phyloP scores from a whole-genome alignment of 108 stramenopile species.

The Fragilaria crotonensis region DNA sequence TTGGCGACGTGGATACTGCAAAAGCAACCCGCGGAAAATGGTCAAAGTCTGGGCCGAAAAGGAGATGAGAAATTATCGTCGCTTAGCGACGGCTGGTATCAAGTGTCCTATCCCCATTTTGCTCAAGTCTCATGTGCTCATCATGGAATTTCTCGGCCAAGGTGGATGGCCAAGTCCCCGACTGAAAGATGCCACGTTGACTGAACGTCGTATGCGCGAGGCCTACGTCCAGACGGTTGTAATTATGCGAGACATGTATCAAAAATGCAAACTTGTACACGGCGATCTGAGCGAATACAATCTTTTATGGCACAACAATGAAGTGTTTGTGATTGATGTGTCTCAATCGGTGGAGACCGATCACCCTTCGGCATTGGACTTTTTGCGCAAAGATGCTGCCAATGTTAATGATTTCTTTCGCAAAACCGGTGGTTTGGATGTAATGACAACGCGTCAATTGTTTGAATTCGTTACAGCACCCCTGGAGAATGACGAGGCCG shows the following conservation, averaged over 20 bases:
- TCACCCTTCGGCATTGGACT: constrained; percentile 94
- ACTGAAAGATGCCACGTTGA: constrained; percentile 82
- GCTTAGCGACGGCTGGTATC: constrained; percentile 81
- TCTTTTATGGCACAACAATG: constrained; percentile 88
- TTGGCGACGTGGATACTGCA: constrained; percentile 95
- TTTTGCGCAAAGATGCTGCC: constrained; percentile 90
- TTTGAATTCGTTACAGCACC: constrained; percentile 79
- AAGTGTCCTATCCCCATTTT: constrained; percentile 85
- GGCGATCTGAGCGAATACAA: constrained; percentile 95
- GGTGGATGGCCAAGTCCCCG: constrained; percentile 95
- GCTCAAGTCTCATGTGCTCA: constrained; percentile 88
- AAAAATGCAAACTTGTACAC: constrained; percentile 88
- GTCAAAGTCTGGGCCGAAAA: constrained; percentile 99
- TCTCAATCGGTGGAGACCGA: constrained; percentile 94
- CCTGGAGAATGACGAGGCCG: constrained; percentile 41
- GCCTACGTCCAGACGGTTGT: constrained; percentile 83
- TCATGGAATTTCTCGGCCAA: constrained; percentile 97
- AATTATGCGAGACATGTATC: constrained; percentile 86
- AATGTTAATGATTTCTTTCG: constrained; percentile 97
- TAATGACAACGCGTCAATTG: constrained; percentile 80
- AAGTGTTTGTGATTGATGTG: constrained; percentile 95
- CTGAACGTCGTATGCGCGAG: constrained; percentile 58
- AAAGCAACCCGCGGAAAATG: constrained; percentile 97
- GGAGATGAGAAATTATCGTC: constrained; percentile 94
- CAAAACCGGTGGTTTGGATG: constrained; percentile 74